Evolutionary conservation across 805 yeast genomes (phyloP), one percentile per base, ranked within the genome.

Genomic region (Wickerhamiella azyma): DNA sequence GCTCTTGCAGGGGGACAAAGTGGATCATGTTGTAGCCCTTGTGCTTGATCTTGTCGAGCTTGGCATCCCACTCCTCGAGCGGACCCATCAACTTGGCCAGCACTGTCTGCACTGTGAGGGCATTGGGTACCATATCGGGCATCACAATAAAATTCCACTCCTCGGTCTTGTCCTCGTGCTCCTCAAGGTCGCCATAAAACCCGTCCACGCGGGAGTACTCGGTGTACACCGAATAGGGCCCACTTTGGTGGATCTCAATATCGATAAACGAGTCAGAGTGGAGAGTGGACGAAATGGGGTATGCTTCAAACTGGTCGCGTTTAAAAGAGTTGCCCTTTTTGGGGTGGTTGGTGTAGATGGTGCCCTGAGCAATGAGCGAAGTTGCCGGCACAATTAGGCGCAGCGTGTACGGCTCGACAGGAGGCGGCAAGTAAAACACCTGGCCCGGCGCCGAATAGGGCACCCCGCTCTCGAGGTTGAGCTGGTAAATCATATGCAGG

Each of bases 21-120:
- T 89, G 98, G 38, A 92, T 69, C 96, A 89, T 85, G 62, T 92
- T 92, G 67, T 89, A 89, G 17, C 92, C 88, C 62, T 92, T 92
- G 8, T 64, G 59, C 13, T 79, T 64, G 39, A 89, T 72, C 39
- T 73, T 72, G 1, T 61, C 59, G 48, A 89, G 82, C 47, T 82
- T 66, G 1, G 64, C 59, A 47, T 75, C 75, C 97, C 97, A 89
- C 1, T 61, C 59, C 21, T 21, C 35, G 29, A 70, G 59, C 1
- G 75, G 71, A 1, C 96, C 96, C 65, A 88, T 75, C 89, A 96
- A 85, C 65, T 89, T 89, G 35, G 96, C 84, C 3, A 89, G 75
- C 36, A 92, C 78, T 1, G 94, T 76, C 62, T 88, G 92, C 59
- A 89, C 67, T 41, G 84, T 80, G 50, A 89, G 72, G 8, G 88